These are phyloP conservation scores for Platanthera guangdongensis DNA, from an alignment of 106 monocot genomes.

Conservation along the genomic window DNA sequence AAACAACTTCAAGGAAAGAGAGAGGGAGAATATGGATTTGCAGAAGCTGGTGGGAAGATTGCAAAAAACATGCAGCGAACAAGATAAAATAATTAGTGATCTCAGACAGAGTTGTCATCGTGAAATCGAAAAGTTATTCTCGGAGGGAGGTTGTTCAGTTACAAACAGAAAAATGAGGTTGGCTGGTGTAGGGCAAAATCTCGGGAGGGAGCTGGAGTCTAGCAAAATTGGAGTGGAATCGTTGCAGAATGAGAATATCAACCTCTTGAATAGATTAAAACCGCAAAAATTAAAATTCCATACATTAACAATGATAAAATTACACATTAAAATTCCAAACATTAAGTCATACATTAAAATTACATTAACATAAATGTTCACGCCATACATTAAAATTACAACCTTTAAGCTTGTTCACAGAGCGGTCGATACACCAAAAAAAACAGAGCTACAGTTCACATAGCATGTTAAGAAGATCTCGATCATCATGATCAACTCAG, in stretches of 20 bases:
- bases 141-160: slow-evolving; percentile 25
- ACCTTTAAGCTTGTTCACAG: no score
- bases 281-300: no score
- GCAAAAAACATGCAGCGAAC: slow-evolving; percentile 62
- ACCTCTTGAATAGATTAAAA: slow-evolving; percentile 25
- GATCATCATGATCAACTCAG: no score
- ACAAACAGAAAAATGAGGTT: slow-evolving; percentile 65
- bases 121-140: slow-evolving; percentile 26
- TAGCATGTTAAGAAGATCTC: no score
- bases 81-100: slow-evolving; percentile 74
- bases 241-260: slow-evolving; percentile 56
- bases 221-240: slow-evolving; percentile 49
- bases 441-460: no score
- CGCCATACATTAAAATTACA: no score
- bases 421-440: no score
- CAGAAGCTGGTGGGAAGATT: slow-evolving; percentile 44
- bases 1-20: slow-evolving; percentile 47
- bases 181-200: slow-evolving; percentile 64
- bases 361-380: no score
- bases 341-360: no score
- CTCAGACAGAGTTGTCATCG: slow-evolving; percentile 47
- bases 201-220: slow-evolving; percentile 70
- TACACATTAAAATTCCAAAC: no score
- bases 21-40: slow-evolving; percentile 62
- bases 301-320: no score